phyloP scores from a whole-genome alignment of 2,329 filamentous ascomycete species.

The Paracoccidioides lutzii region DNA sequence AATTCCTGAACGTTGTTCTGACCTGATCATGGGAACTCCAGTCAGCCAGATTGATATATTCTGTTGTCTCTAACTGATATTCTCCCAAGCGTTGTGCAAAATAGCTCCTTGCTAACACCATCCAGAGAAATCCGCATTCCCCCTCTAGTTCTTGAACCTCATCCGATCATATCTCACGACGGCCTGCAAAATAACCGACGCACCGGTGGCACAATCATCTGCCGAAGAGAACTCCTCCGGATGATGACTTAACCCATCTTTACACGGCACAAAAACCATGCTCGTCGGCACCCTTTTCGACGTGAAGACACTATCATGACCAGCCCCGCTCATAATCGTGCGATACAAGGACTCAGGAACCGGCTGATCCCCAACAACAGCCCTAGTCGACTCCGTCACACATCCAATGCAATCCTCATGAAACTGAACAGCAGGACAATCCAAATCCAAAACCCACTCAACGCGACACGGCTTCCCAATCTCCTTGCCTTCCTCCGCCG shows the following conservation, averaged over 20 bases:
- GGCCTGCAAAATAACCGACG: slow-evolving; percentile 26
- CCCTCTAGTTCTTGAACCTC: slow-evolving; percentile 26
- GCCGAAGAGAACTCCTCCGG: slow-evolving; percentile 49
- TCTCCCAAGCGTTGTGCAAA: too few species aligned
- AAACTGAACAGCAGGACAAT: slow-evolving; percentile 50
- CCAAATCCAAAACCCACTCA: slow-evolving; percentile 49
- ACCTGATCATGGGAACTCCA: too few species aligned
- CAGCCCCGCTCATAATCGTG: slow-evolving; percentile 50
- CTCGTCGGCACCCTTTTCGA: slow-evolving; percentile 47
- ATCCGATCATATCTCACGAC: slow-evolving; percentile 15
- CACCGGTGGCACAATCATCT: slow-evolving; percentile 46
- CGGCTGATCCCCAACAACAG: slow-evolving; percentile 41
- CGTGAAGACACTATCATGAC: slow-evolving; percentile 52
- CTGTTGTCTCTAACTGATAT: too few species aligned
- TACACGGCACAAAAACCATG: slow-evolving; percentile 56
- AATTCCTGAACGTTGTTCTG: neutral
- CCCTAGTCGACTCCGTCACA: slow-evolving; percentile 47
- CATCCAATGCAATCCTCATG: slow-evolving; percentile 54
- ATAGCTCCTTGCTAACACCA: slow-evolving; percentile 1
- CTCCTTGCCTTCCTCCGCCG: slow-evolving; percentile 42
- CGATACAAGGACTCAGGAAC: slow-evolving; percentile 33
- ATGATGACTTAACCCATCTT: slow-evolving; percentile 51
- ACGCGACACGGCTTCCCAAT: slow-evolving; percentile 41
- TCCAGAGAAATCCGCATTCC: neutral
- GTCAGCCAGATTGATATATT: too few species aligned